Evolutionary conservation across 116 monocot genomes (phyloP), one percentile per base, ranked within the genome.

Genomic region (Trichopus zeylanicus): DNA sequence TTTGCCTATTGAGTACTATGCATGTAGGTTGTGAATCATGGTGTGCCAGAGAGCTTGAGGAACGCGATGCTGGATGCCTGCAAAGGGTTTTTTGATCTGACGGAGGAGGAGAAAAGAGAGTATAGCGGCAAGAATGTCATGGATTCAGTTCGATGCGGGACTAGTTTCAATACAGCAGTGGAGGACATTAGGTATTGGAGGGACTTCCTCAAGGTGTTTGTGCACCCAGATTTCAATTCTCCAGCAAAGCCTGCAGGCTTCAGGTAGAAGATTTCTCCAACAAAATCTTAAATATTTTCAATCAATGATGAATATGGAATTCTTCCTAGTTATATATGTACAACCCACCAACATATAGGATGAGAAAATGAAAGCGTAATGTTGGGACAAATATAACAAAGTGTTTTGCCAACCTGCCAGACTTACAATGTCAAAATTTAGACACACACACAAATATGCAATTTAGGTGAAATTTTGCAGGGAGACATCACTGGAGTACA

Each of bases 121-220:
- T 73, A 74, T 46, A 12, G 33, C 8, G 72, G 60, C 6, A 51
- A 46, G 53, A 37, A 72, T 12, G 77, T 78, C 32, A 16, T 77
- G 56, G 74, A 77, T 68, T 78, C 84, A 11, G 71, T 89, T 16
- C 57, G 88, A 20, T 68, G 31, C 13, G 91, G 91, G 21, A 86
- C 87, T 2, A 80, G 91, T 70, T 86, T 91, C 78, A 83, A 92
- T 25, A 37, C 70, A 6, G 31, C 60, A 19, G 82, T 66, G 53
- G 91, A 91, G 23, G 70, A 73, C 10, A 64, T 62, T 22, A 74
- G 39, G 51, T 83, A 46, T 31, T 86, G 80, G 85, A 85, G 86
- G 51, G 72, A 80, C 56, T 86, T 69, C 65, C 32, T 76, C 22
- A 87, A 92, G 73, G 16, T 92, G 7, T 29, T 78, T 28, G 71